Evolutionary conservation across 768 basidiomycete genomes (phyloP), one percentile per base, ranked within the genome.

Genomic region (Xanthoconium stramineum): DNA sequence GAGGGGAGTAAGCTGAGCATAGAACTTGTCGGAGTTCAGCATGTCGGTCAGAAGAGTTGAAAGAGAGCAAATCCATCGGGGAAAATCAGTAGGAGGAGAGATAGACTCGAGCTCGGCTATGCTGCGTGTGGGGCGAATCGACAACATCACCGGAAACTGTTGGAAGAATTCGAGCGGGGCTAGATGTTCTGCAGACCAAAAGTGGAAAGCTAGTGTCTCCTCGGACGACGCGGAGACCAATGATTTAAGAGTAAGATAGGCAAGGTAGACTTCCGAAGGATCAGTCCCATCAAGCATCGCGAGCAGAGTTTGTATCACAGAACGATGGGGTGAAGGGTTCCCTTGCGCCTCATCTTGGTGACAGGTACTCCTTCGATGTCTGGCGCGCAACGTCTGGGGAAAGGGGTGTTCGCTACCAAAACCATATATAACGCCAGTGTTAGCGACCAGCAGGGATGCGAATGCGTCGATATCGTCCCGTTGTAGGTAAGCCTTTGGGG

Each of bases 381-480:
- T 74, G 20, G 68, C 71, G 10, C 76, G 74, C 40, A 82, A 62
- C 20, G 77, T 76, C 47, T 75, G 75, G n/a, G 74, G 63, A 38
- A 65, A 60, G 36, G 78, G 74, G 51, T 78, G 75, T 55, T 84
- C 82, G 50, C 78, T 75, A 32, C 78, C 80, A 52, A 89, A 82
- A 39, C 85, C 83, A 47, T 82, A 77, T 47, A 91, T 80, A 19
- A 74, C 74, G 0, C 91, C 90, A 51, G 79, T 76, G 36, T 84
- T 76, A 9, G 77, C 68, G 36, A 81, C 73, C 12, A 94, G 74
- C 13, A 94, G 74, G 10, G 79, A 77, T 15, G 85, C 80, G 62
- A 94, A 94, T 1, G 88, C 88, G 49, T 85, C 76, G 17, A 88
- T 75, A 64, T 93, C 90, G 35, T 83, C 83, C 37, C 80, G 79